Evolutionary conservation across 148 eudicot species (phyloP), one percentile per base, ranked within the genome.

Genomic region (Heliamphora exappendiculata): DNA sequence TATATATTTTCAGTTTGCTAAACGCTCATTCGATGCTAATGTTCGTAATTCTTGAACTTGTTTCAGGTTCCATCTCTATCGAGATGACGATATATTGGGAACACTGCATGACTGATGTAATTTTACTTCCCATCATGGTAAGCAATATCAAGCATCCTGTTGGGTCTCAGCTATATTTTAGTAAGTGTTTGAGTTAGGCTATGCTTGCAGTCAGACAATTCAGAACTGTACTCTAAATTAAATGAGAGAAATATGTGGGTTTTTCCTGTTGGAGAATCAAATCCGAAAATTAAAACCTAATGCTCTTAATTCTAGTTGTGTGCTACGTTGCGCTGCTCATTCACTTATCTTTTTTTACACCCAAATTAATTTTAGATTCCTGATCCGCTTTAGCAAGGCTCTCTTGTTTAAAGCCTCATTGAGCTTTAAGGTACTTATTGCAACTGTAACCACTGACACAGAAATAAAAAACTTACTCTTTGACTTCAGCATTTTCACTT

Each of bases 41-140:
- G 10, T 9, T 2, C 7, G 47, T 39, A n/a, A 10, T 37, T 37
- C 22, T 22, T 37, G n/a, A 37, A 66, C 20, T 66, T 66, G 47
- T 66, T 66, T 66, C 70, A 66, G 70, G 70, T 66, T 17, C 47
- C 47, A 66, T 66, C 70, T 66, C 28, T 66, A 66, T 66, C 70
- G 70, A 37, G 70, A 66, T 9, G 70, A 66, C 24, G 70, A 66
- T n/a, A 66, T 66, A 36, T 66, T 66, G 70, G 70, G 70, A 41
- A 66, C 47, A 20, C 70, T 66, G 26, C 70, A 66, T 37, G 70
- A 66, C 70, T 66, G 47, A 66, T 36, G 47, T 9, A 66, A 7
- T 64, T 37, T n/a, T n/a, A 22, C 47, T 66, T 36, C 47, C 47
- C 12, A 36, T 65, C 69, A 64, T 36, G 68, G 34, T 64, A 20